A percentile compares a stretch with the other conserved stretches of the same genome.
These are phyloP conservation scores for Solanum hybrid DNA, from an alignment of 305 asterid genomes.

Conservation along the genomic window DNA sequence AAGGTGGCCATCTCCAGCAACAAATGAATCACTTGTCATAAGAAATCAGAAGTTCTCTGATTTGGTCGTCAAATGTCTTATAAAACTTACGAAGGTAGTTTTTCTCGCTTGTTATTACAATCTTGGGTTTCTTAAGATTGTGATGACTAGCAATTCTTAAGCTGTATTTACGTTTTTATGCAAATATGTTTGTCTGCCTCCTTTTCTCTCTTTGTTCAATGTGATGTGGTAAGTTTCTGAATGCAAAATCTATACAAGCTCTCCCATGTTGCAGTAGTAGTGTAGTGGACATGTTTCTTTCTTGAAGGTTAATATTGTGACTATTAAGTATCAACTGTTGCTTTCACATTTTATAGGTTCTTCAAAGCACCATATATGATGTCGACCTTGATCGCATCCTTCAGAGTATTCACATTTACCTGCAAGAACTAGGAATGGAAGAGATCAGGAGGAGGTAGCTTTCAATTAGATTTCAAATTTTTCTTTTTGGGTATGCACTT, in stretches of 20 bases:
- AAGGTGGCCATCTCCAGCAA: constrained; percentile 96
- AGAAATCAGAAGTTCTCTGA: constrained; percentile 97
- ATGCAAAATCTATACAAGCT: not conserved
- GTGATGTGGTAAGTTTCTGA: not conserved
- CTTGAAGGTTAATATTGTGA: not conserved
- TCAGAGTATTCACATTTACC: constrained; percentile 92
- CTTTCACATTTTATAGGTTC: constrained; percentile 45
- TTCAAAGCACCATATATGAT: constrained; percentile 88
- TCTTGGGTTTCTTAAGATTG: not conserved
- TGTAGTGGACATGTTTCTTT: not conserved
- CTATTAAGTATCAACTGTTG: not conserved
- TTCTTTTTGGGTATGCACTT: not conserved
- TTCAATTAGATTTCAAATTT: not conserved
- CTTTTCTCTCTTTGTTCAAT: not conserved
- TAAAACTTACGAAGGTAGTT: constrained; percentile 90
- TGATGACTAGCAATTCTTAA: not conserved
- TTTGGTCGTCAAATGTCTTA: constrained; percentile 95
- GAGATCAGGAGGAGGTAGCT: constrained; percentile 88
- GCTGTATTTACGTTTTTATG: not conserved
- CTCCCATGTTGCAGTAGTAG: not conserved
- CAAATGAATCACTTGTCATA: constrained; percentile 56
- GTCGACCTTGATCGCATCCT: constrained; percentile 96
- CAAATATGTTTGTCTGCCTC: not conserved
- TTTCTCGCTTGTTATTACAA: not conserved
- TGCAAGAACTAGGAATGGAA: constrained; percentile 97